These are phyloP conservation scores for Fusarium sp. DNA, from an alignment of 2,329 filamentous ascomycete genomes.

Conservation along the genomic window DNA sequence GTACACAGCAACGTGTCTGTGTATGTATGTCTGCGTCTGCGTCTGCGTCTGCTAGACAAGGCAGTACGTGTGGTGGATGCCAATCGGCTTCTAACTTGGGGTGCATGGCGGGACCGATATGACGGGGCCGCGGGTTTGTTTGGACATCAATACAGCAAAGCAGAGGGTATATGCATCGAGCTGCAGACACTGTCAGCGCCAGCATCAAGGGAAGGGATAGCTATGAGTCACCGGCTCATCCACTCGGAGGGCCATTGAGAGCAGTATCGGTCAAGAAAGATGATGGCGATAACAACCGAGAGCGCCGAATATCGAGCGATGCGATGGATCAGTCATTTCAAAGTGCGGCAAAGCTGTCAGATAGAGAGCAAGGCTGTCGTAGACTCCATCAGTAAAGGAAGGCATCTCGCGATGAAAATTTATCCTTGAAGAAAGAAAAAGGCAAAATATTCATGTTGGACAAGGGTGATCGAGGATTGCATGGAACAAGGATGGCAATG, in stretches of 20 bases:
- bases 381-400: constrained; percentile 8
- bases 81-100: constrained; percentile 42
- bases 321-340: constrained; percentile 13
- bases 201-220: constrained; percentile 25
- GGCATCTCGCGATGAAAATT: constrained; percentile 18
- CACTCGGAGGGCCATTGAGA: constrained; percentile 20
- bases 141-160: constrained; percentile 46
- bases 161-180: constrained; percentile 34
- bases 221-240: constrained; percentile 42
- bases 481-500: constrained; percentile 39
- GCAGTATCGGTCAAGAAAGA: background rate
- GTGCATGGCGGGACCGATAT: constrained; percentile 41
- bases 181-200: constrained; percentile 36
- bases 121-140: constrained; percentile 41
- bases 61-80: constrained; percentile 36
- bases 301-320: constrained; percentile 8
- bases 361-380: constrained; percentile 9
- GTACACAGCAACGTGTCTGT: constrained; percentile 36
- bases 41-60: constrained; percentile 21
- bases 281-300: background rate
- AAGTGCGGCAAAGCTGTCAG: background rate
- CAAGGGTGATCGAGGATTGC: constrained; percentile 32
- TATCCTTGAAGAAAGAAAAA: constrained; percentile 5
- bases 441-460: constrained; percentile 27
- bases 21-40: background rate